Evolutionary conservation across 192 early-diverging fungal genomes (phyloP).

Genomic region (Coemansia reversa): DNA sequence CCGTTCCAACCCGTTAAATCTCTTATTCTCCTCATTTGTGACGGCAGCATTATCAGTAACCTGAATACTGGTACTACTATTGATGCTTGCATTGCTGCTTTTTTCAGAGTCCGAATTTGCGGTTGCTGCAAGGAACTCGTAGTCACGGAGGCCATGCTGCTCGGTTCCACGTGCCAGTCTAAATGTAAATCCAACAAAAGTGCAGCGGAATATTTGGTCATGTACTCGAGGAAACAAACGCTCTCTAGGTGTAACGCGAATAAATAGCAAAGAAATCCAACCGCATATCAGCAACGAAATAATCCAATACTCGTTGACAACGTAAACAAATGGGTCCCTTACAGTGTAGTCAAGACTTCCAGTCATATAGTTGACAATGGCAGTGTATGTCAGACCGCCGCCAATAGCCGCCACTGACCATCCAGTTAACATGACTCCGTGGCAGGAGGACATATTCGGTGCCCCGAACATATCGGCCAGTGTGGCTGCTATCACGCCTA

Average conservation of each 20-base stretch:
- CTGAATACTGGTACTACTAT: not conserved
- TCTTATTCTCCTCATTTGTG: not conserved
- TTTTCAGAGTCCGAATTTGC: not conserved
- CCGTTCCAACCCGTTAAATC: too few relatives aligned
- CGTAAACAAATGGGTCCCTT: conserved; percentile 56
- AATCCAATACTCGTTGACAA: conserved; percentile 72
- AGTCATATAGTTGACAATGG: conserved; percentile 57
- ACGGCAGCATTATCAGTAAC: not conserved
- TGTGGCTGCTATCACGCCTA: conserved; percentile 74
- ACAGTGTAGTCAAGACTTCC: conserved; percentile 43
- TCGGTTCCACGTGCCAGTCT: conserved; percentile 47
- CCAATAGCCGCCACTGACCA: conserved; percentile 76
- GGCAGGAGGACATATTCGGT: conserved; percentile 70
- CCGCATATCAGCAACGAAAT: conserved; percentile 60
- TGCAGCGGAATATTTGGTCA: conserved; percentile 61
- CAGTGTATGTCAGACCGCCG: conserved; percentile 69
- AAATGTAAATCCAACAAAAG: conserved; percentile 56
- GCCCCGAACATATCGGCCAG: conserved; percentile 79
- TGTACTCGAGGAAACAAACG: conserved; percentile 64
- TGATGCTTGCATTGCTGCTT: conserved; percentile 4
- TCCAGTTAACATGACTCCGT: conserved; percentile 74
- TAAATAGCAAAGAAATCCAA: conserved; percentile 57
- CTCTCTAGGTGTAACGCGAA: conserved; percentile 64
- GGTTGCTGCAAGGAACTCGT: conserved; percentile 33
- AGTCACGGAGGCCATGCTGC: conserved; percentile 49